Base-by-base conservation (phyloP, 306 rosid genomes). In the Sicyos baderoa region DNA sequence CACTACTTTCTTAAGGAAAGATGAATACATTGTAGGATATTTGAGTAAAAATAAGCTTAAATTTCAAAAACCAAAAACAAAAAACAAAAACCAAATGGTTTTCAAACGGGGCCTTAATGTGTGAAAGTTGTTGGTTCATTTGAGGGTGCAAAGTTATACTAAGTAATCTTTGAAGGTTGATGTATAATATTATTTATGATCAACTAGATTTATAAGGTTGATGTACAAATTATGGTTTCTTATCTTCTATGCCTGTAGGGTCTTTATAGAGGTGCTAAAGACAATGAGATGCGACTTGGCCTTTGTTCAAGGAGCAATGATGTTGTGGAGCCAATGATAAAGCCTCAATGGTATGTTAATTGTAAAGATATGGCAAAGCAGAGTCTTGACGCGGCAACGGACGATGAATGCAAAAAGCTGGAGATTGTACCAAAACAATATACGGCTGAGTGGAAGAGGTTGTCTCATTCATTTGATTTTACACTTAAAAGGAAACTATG, bases 201-300 rank as follows among this genome's bases (percentile, higher is more conserved):
- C 27, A 17, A n/a, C 67, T 60, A 32, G 42, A 32, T 35, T n/a
- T 40, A 17, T 63, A 56, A 12, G 17, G n/a, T n/a, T 32, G 61
- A 56, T 56, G 12, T 56, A 5, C 40, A 27, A 13, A 23, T 57
- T 25, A n/a, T 25, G 1, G 13, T 45, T 51, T 37, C 72, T 75
- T 59, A 79, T 51, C 71, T 71, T 79, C 48, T 63, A 12, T 54
- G 9, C 27, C 16, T 47, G 37, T 76, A 88, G 98, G 94, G 91
- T 47, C 94, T 93, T 68, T 86, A 84, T 75, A 85, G 84, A 82
- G 97, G 91, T 76, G 89, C 88, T 66, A 87, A 85, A 75, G 81
- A 78, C 77, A 93, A 93, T 77, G 98, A 89, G 75, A 93, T 93
- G 98, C 89, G 94, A 62, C 95, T 93, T 71, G 97, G 97, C 48